Base-by-base conservation (phyloP, 495 filamentous ascomycete species). In the Podospora australis region DNA sequence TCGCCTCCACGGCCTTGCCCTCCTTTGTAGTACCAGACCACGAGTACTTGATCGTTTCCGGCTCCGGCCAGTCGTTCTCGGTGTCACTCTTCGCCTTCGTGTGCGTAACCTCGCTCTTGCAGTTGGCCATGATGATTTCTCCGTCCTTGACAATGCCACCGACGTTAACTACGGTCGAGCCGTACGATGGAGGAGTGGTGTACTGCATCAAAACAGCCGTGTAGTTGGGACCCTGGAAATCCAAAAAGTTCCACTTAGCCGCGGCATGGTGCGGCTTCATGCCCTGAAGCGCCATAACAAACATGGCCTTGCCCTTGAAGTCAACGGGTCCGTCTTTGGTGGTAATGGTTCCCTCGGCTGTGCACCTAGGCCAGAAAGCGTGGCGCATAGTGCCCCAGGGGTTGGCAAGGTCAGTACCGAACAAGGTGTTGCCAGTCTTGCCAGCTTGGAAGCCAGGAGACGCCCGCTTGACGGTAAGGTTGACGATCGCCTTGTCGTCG, bases 251-350 rank as follows among this genome's bases (percentile, higher is more conserved):
- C 92, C 92, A 98, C 52, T 79, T 83, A 14, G 90, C 83, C 48
- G 90, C 92, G 32, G 89, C 89, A 68, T 97, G 94, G 64, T 98
- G 92, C 11, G 92, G 92, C 74, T 97, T 98, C 94, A 97, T 97
- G 54, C 89, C 92, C 65, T 98, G 92, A 30, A 97, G 72, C 25
- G 88, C 89, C 64, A 88, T 82, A 54, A 81, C 72, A 65, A 89
- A 87, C 52, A 94, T 68, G 20, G 80, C 89, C 50, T 71, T 78
- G 34, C 92, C 92, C 46, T 78, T 83, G 64, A 94, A 81, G 59
- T 96, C 82, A 29, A 94, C 71, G n/a, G 82, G 82, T 44, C 88
- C 84, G 32, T 83, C 80, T 65, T 88, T 82, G 38, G 88, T 95
- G 53, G 87, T 79, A 58, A 97, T 87, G 42, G 69, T 86, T 14